Evolutionary conservation across 495 filamentous ascomycete species (phyloP).

Genomic region (Penicillium lividum): DNA sequence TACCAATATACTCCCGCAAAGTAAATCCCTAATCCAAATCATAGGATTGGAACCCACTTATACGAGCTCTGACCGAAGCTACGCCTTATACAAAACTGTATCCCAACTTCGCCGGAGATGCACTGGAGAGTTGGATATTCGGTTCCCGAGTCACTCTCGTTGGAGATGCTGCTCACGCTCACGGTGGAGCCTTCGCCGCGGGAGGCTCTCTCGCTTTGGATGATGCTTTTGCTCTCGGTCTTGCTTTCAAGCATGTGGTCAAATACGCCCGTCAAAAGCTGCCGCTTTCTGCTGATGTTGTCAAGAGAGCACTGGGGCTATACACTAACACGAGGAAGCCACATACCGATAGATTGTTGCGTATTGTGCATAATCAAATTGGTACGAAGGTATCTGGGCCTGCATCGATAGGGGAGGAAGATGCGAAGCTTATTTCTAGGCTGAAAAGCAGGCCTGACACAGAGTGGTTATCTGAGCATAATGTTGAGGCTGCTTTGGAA

Average conservation of each 20-base stretch:
- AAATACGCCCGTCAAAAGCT: background rate
- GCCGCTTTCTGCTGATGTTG: conserved; percentile 21
- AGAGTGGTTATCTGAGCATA: conserved; percentile 50
- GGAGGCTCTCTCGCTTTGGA: conserved; percentile 54
- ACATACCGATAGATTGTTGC: conserved; percentile 42
- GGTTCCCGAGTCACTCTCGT: conserved; percentile 40
- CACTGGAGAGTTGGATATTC: conserved; percentile 45
- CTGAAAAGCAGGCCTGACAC: conserved; percentile 40
- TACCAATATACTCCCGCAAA: background rate
- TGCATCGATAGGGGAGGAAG: conserved; percentile 31
- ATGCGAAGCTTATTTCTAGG: conserved; percentile 38
- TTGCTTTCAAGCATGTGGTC: conserved; percentile 29
- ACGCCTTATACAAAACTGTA: conserved; percentile 45
- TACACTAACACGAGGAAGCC: conserved; percentile 45
- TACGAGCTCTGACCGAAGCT: conserved; percentile 41
- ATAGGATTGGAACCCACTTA: conserved; percentile 47
- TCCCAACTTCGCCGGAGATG: conserved; percentile 44
- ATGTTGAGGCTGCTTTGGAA: conserved; percentile 42
- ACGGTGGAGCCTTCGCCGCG: conserved; percentile 52
- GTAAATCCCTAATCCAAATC: background rate
- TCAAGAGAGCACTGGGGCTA: conserved; percentile 34
- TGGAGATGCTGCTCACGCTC: conserved; percentile 52
- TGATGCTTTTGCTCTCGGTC: conserved; percentile 39
- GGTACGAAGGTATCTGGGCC: conserved; percentile 21
- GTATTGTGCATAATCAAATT: conserved; percentile 41